Evolutionary conservation across 129 eudicot genomes (phyloP).

Genomic region (Sambucus nigra): DNA sequence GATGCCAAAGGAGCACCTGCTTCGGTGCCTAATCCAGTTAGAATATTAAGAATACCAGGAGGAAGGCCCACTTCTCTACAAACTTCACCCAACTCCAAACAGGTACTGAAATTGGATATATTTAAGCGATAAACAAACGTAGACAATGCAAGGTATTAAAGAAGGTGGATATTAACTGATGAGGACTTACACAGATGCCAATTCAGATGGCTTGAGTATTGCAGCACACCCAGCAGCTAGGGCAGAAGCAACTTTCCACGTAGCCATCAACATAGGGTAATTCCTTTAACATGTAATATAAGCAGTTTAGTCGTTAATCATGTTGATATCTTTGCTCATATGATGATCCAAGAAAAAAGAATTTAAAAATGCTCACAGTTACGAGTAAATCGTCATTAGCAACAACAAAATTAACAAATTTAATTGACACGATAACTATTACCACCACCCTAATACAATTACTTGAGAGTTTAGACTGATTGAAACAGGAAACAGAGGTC

Average conservation of each 20-base stretch:
- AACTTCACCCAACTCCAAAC: constrained; percentile 81
- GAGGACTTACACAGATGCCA: constrained; percentile 72
- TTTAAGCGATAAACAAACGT: background rate
- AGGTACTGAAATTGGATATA: constrained; percentile 51
- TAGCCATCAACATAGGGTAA: constrained; percentile 94
- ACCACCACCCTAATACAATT: too few relatives aligned
- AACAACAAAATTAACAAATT: too few relatives aligned
- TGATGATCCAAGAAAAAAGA: background rate
- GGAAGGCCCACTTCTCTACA: constrained; percentile 96
- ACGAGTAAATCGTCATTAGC: too few relatives aligned
- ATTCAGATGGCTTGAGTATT: constrained; percentile 91
- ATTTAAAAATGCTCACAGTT: too few relatives aligned
- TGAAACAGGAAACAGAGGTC: too few relatives aligned
- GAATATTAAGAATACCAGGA: constrained; percentile 70
- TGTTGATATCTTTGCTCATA: background rate
- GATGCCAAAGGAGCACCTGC: constrained; percentile 97
- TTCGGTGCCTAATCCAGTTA: constrained; percentile 85
- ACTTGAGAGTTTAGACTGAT: too few relatives aligned
- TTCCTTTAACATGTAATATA: constrained; percentile 38
- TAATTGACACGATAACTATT: too few relatives aligned
- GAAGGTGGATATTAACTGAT: background rate
- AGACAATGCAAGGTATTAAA: background rate
- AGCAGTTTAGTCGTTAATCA: constrained; percentile 2
- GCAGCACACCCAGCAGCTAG: constrained; percentile 99
- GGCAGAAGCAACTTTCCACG: constrained; percentile 99